These are phyloP conservation scores for Raffaelea ambrosiae DNA, from an alignment of 2,329 filamentous ascomycete species.

Conservation along the genomic window DNA sequence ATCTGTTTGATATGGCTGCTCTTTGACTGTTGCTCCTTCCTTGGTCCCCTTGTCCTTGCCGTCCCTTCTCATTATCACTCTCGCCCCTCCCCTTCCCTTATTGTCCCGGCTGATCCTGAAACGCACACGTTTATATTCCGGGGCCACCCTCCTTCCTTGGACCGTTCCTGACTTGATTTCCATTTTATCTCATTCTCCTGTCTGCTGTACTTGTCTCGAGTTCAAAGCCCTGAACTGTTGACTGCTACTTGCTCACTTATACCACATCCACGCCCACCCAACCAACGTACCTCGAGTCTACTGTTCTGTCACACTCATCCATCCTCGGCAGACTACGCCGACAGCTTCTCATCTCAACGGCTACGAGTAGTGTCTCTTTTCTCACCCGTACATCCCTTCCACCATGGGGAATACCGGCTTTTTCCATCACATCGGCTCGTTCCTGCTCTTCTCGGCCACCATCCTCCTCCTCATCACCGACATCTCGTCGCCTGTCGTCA, in stretches of 20 bases:
- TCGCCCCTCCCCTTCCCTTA: background rate
- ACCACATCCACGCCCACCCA: too few relatives aligned
- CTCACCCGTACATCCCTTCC: too few relatives aligned
- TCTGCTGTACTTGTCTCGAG: background rate
- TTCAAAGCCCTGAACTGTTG: too few relatives aligned
- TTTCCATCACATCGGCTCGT: conserved; percentile 49
- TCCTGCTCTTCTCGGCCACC: conserved; percentile 45
- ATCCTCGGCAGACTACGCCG: too few relatives aligned
- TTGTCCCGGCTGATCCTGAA: background rate
- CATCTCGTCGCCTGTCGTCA: conserved; percentile 51
- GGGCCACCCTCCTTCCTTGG: background rate
- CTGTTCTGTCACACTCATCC: too few relatives aligned
- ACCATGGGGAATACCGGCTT: conserved; percentile 25
- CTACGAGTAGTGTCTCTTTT: too few relatives aligned
- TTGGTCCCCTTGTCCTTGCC: background rate
- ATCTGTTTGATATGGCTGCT: too few relatives aligned
- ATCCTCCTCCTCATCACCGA: conserved; percentile 49
- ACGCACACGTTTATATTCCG: background rate
- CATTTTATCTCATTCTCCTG: background rate
- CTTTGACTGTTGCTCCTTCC: too few relatives aligned
- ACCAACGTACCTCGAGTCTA: too few relatives aligned
- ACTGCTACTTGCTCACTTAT: too few relatives aligned
- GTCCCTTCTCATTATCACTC: background rate
- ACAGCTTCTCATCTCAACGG: too few relatives aligned
- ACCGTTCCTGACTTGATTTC: too few relatives aligned